Conservation (phyloP, 2,329 filamentous ascomycete genomes). For the Emergomyces africanus region DNA sequence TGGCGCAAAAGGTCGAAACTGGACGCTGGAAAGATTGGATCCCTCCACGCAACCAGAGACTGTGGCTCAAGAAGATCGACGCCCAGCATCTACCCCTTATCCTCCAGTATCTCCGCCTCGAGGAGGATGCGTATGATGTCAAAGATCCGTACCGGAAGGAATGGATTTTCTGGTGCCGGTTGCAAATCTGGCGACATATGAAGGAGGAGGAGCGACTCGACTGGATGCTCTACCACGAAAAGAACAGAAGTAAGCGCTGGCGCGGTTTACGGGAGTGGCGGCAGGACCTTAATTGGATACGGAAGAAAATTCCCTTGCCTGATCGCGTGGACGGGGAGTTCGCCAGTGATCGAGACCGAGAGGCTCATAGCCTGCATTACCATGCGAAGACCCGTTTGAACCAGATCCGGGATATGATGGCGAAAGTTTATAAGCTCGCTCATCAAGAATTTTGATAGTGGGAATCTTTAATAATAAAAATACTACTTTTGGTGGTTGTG, state of each 20-base stretch:
- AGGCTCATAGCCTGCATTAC: neutral
- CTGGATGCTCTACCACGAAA: neutral
- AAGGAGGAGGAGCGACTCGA: neutral
- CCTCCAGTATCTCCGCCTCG: neutral
- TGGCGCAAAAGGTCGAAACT: neutral
- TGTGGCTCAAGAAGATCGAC: neutral
- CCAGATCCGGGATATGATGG: constrained; percentile 1
- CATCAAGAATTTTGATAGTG: neutral
- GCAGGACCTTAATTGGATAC: neutral
- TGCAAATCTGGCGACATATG: constrained; percentile 1
- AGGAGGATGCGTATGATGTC: neutral
- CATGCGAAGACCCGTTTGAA: neutral
- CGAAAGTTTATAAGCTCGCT: neutral
- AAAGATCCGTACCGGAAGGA: neutral
- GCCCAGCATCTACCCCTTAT: neutral
- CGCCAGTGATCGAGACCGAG: neutral
- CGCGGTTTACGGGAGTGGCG: constrained; percentile 1
- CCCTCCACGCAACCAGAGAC: neutral
- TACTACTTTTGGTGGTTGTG: neutral
- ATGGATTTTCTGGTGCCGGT: constrained; percentile 1
- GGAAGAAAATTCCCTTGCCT: neutral
- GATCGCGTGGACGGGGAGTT: neutral
- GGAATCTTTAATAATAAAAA: neutral
- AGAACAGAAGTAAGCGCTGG: neutral
- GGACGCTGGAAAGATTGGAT: constrained; percentile 1